Evolutionary conservation across 1,284 basidiomycete genomes (phyloP), one percentile per base, ranked within the genome.

Genomic region (Papiliotrema flavescens): DNA sequence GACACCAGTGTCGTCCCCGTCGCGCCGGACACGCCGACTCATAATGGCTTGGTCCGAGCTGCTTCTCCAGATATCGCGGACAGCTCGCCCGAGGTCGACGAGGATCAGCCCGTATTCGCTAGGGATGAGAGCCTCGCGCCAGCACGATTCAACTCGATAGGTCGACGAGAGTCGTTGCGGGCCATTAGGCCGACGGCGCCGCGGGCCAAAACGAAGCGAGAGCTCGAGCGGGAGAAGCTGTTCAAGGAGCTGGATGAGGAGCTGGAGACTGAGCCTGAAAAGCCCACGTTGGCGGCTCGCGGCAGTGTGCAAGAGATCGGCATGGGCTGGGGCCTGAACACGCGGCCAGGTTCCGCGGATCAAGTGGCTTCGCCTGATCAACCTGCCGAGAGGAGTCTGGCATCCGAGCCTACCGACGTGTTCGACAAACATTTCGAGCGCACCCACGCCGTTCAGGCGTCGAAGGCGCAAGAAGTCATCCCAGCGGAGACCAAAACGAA

Each of bases 161-260:
- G 73, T 8, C 55, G 70, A 11, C 49, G 66, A 22, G 70, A 73
- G 35, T 64, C 62, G 23, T 53, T 74, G 9, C 51, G 55, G 9
- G 57, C 55, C 13, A 50, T 71, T 35, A 54, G 58, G 34, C 51
- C 63, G 23, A 52, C 52, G 26, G 17, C 51, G 2, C 64, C 64
- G 1, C 56, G 63, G 4, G 47, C 57, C 22, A 74, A 72, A 58
- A 74, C 70, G 7, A 73, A 73, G 57, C 64, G 74, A 17, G 75
- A 77, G 52, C 61, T 67, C 22, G 73, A 76, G 57, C 56, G 75
- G 15, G 74, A 77, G 46, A 62, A 66, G 37, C 54, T 77, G 45
- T 73, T 77, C 59, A 65, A 62, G 42, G 67, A 73, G 36, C 60
- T 75, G 23, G 68, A 72, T 35, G 57, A 56, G 37, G 57, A 62